A percentile compares a stretch with the other conserved stretches of the same genome.
Conservation (phyloP, 805 yeast species). For the Myxozyma neotropica region DNA sequence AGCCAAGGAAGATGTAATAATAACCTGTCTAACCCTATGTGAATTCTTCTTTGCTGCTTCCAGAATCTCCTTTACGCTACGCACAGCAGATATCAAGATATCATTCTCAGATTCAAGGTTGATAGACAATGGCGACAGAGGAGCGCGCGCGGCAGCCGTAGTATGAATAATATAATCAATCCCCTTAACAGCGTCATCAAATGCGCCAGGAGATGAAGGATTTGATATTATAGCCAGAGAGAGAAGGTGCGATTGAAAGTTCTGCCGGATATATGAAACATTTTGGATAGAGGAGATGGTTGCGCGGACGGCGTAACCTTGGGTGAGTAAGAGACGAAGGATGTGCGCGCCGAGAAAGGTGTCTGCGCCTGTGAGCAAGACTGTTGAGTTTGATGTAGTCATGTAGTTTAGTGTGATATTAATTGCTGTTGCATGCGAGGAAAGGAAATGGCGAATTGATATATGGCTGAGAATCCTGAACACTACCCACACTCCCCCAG, state of each 20-base stretch:
- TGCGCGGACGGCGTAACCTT: conserved; percentile 50
- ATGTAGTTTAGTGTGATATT: neutral
- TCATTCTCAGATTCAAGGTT: conserved; percentile 46
- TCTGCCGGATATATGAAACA: conserved; percentile 42
- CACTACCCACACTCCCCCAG: neutral
- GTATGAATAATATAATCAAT: conserved; percentile 46
- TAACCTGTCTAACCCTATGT: conserved; percentile 48
- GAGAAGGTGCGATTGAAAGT: conserved; percentile 42
- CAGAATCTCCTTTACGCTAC: conserved; percentile 51
- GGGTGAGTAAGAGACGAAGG: conserved; percentile 44
- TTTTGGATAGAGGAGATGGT: conserved; percentile 49
- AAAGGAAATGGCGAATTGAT: neutral
- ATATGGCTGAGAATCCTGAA: neutral
- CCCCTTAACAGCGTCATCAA: conserved; percentile 51
- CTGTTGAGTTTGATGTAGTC: conserved; percentile 24
- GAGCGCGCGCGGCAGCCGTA: conserved; percentile 39
- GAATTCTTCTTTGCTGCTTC: conserved; percentile 42
- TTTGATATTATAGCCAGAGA: conserved; percentile 40
- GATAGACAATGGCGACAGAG: conserved; percentile 41
- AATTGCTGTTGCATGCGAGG: too few species aligned
- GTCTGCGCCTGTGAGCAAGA: conserved; percentile 54
- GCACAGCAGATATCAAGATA: conserved; percentile 51
- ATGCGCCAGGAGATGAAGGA: conserved; percentile 47
- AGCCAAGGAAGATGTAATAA: conserved; percentile 57
- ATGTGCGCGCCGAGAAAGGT: conserved; percentile 55